Evolutionary conservation across 2,329 filamentous ascomycete genomes (phyloP), one percentile per base, ranked within the genome.

Genomic region (Alternaria sp.): DNA sequence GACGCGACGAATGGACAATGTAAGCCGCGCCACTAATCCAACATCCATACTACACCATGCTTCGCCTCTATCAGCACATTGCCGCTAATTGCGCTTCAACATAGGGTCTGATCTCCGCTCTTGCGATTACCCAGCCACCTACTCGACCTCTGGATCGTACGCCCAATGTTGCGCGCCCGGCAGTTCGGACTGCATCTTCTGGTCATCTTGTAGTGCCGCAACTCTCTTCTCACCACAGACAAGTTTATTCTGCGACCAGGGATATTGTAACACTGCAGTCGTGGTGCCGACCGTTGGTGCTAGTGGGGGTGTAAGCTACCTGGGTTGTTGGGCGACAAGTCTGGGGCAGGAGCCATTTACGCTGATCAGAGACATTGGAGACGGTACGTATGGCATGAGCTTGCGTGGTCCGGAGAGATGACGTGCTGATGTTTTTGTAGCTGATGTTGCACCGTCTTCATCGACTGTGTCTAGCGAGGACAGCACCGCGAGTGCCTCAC

Each of bases 241-340:
- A 4, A 63, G 58, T 20, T 44, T 74, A n/a, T 59, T 62, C 18
- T 74, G 68, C 46, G 69, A 71, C 22, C 53, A 65, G 39, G 69
- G 67, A 14, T 67, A 30, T 39, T 72, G 71, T 20, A 73, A 74
- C 48, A 73, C 70, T 12, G 70, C 54, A 18, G 62, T 71, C 12
- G 55, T 73, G 24, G 64, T 72, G 12, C 44, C 59, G 5, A 68
- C 64, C 3, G 53, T 65, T 4, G 70, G 69, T n/a, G 67, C 67
- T 7, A 60, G 36, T 22, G 61, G 32, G 7, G 68, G 66, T 59
- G 43, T 51, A 9, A 65, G 57, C 9, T 67, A 64, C 51, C 20
- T 73, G 32, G 71, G 64, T 4, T 73, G 71, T 43, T 73, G 71
- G 69, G 64, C 65, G 7, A 70, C 69, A 34, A 62, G 54, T 26